phyloP scores from a whole-genome alignment of 257 asterid species.

The Cynanchum wilfordii region DNA sequence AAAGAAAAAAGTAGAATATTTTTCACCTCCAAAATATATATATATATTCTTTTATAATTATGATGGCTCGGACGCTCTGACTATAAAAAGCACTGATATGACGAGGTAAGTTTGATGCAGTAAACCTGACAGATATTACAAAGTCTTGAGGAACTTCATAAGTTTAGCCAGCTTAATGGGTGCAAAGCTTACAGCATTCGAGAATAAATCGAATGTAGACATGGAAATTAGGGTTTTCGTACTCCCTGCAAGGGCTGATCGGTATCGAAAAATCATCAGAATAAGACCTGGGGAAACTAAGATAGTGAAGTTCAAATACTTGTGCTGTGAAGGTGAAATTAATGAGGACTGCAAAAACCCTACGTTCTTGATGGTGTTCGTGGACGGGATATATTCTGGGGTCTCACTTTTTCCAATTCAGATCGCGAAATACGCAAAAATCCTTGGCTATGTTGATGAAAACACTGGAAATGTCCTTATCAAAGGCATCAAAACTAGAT shows the following conservation, averaged over 20 bases:
- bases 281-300: conserved; percentile 22
- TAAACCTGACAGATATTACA: background rate
- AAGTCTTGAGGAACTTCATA: background rate
- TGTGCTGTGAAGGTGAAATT: conserved; percentile 17
- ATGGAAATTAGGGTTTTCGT: conserved; percentile 33
- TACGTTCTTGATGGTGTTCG: conserved; percentile 25
- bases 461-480: conserved; percentile 14
- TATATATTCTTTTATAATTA: too few relatives aligned
- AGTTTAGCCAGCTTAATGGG: conserved; percentile 21
- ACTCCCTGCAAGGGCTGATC: conserved; percentile 33
- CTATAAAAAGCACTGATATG: too few relatives aligned
- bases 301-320: conserved; percentile 6
- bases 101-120: too few relatives aligned
- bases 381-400: conserved; percentile 31
- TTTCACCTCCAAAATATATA: too few relatives aligned
- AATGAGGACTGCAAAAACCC: background rate
- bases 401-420: conserved; percentile 15
- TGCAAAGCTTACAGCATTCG: conserved; percentile 18
- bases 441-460: conserved; percentile 33
- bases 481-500: conserved; percentile 22
- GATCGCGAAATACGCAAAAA: conserved; percentile 24
- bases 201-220: conserved; percentile 22
- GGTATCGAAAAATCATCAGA: conserved; percentile 22
- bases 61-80: too few relatives aligned
- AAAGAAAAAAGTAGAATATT: too few relatives aligned